Base-by-base conservation (phyloP, 345 rosid genomes). In the Boechera retrofracta region DNA sequence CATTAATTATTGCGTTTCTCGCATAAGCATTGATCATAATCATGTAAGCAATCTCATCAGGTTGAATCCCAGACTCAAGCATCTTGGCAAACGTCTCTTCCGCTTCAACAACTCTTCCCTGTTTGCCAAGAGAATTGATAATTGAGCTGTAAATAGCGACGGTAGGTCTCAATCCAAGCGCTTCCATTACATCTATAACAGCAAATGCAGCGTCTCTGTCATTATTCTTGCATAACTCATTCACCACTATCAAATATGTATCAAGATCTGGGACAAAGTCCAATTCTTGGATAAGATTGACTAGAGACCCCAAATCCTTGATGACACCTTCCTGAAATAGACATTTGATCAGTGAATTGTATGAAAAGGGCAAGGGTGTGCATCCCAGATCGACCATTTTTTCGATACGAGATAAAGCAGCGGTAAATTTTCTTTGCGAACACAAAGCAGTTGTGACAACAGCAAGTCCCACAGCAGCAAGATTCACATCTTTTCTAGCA, bases 21-120 rank as follows among this genome's bases (percentile, higher is more conserved):
- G 77, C 80, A 69, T 87, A 91, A 33, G 83, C 91, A 82, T 85
- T 88, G 73, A 91, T 88, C 97, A 91, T 87, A 32, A 89, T 87
- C 87, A 73, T 76, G 81, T 85, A 91, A 55, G 84, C 54, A 74
- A 77, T 72, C 80, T 84, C 97, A 80, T 89, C 93, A 42, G 91
- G 91, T 76, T 87, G 85, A 61, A 86, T 78, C 63, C 94, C 90
- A 15, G 82, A 75, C 73, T 83, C 84, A 41, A 82, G 80, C 93
- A 91, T 91, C 82, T 81, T 84, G 54, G 57, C 72, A 76, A 91
- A 89, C 65, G 77, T 70, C 64, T 81, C 78, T 87, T 85, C 88
- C 0, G 94, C 97, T 74, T 85, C 90, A 57, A 29, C 57, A 72
- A 88, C 60, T 79, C 73, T 81, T 65, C 78, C 79, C 35, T 80